Conservation (phyloP, 2,329 filamentous ascomycete genomes). For the Herpotrichia juniperi region DNA sequence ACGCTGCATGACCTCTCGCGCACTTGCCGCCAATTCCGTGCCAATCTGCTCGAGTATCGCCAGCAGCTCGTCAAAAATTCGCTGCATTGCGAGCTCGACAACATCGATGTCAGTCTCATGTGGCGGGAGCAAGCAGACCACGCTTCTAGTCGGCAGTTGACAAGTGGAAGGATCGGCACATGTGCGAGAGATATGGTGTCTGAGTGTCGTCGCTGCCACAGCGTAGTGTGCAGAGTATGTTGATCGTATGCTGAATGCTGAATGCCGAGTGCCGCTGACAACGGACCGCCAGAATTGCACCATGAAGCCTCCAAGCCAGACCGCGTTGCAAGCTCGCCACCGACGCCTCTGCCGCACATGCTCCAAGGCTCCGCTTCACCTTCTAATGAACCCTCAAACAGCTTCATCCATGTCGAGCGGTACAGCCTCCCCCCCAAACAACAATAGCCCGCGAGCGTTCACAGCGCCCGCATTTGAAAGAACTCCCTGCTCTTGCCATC, state of each 20-base stretch:
- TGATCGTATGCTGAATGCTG: conserved; percentile 11
- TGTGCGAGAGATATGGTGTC: conserved; percentile 89
- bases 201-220: conserved; percentile 78
- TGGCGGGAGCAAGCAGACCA: neutral
- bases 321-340: conserved; percentile 73
- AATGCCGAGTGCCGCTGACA: no score
- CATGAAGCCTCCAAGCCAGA: conserved; percentile 76
- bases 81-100: conserved; percentile 79
- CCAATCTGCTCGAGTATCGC: conserved; percentile 79
- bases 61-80: conserved; percentile 74
- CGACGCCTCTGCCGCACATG: conserved; percentile 82
- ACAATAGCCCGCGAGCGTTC: conserved; percentile 41
- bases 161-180: conserved; percentile 71
- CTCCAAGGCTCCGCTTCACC: conserved; percentile 70
- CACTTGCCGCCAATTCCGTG: conserved; percentile 80
- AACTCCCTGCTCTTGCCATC: conserved; percentile 64
- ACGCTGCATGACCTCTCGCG: conserved; percentile 82
- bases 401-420: conserved; percentile 25
- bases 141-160: conserved; percentile 43
- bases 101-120: conserved; percentile 44
- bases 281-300: conserved; percentile 93
- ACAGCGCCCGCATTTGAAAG: conserved; percentile 57
- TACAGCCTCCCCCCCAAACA: conserved; percentile 26
- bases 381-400: conserved; percentile 47
- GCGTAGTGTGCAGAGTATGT: conserved; percentile 80